phyloP scores from a whole-genome alignment of 2,329 filamentous ascomycete species.

The Botrytis deweyae region DNA sequence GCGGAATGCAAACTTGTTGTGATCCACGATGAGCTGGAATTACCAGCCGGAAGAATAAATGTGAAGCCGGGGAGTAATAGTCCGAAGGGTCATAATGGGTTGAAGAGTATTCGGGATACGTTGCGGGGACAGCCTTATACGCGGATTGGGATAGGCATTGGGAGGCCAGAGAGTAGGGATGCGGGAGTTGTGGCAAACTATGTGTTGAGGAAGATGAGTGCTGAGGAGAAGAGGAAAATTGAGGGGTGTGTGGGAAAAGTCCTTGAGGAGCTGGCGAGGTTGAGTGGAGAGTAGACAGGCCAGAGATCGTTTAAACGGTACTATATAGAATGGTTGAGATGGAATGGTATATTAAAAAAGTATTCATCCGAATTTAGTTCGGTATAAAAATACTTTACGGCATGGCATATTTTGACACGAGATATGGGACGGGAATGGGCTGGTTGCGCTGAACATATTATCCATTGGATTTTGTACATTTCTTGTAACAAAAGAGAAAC shows the following conservation, averaged over 20 bases:
- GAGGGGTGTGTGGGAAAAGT: constrained; percentile 35
- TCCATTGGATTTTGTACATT: constrained; percentile 2
- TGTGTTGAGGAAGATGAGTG: constrained; percentile 57
- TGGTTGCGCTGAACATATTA: background rate
- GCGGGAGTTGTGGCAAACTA: constrained; percentile 68
- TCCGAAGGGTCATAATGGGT: constrained; percentile 70
- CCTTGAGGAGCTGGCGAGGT: constrained; percentile 32
- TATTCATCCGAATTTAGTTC: background rate
- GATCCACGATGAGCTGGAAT: constrained; percentile 86
- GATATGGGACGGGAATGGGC: background rate
- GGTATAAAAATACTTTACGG: background rate
- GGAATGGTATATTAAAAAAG: accelerated
- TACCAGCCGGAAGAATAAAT: constrained; percentile 64
- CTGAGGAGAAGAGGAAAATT: constrained; percentile 34
- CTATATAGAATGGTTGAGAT: background rate
- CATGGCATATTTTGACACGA: background rate
- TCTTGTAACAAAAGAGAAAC: constrained; percentile 14
- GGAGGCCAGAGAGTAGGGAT: constrained; percentile 71
- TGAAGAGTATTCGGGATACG: constrained; percentile 62
- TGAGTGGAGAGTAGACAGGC: constrained; percentile 21
- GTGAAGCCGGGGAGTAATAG: constrained; percentile 63
- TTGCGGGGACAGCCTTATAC: constrained; percentile 48
- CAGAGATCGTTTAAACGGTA: background rate
- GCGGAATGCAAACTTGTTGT: constrained; percentile 62
- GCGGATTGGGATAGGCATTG: constrained; percentile 81